Evolutionary conservation across 192 early-diverging fungal species (phyloP).

Genomic region (Backusella mclennaniae): DNA sequence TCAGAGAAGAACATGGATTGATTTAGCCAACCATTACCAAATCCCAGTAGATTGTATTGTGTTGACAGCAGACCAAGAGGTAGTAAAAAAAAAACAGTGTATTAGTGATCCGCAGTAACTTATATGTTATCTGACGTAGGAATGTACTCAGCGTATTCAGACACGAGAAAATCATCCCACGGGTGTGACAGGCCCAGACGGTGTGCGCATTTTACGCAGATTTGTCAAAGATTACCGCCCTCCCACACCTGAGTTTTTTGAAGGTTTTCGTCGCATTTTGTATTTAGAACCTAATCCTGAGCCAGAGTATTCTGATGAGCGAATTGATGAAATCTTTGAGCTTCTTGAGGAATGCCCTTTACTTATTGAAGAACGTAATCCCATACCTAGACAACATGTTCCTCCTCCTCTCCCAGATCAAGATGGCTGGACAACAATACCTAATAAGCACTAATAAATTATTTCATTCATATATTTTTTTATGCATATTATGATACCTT

Average conservation of each 20-base stretch:
- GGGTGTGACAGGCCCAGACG: conserved; percentile 63
- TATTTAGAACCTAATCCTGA: conserved; percentile 40
- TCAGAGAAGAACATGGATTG: conserved; percentile 73
- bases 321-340: conserved; percentile 33
- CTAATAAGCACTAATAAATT: neutral
- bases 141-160: conserved; percentile 63
- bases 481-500: neutral
- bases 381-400: neutral
- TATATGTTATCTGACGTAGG: neutral
- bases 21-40: conserved; percentile 57
- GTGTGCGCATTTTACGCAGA: conserved; percentile 58
- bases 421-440: conserved; percentile 1
- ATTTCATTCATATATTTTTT: neutral
- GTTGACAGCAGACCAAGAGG: conserved; percentile 59
- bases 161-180: conserved; percentile 66
- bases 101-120: too few species aligned
- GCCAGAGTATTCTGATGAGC: conserved; percentile 39
- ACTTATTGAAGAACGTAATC: neutral
- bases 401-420: neutral
- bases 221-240: conserved; percentile 52
- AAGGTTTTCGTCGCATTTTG: conserved; percentile 47
- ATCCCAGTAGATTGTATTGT: conserved; percentile 65
- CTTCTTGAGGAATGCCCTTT: neutral
- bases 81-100: conserved; percentile 11
- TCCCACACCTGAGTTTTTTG: conserved; percentile 34